Percentiles rank a stretch among this genome's conserved stretches.
These are phyloP conservation scores for Leccinum incarnatum DNA, from an alignment of 768 basidiomycete genomes.

Conservation along the genomic window DNA sequence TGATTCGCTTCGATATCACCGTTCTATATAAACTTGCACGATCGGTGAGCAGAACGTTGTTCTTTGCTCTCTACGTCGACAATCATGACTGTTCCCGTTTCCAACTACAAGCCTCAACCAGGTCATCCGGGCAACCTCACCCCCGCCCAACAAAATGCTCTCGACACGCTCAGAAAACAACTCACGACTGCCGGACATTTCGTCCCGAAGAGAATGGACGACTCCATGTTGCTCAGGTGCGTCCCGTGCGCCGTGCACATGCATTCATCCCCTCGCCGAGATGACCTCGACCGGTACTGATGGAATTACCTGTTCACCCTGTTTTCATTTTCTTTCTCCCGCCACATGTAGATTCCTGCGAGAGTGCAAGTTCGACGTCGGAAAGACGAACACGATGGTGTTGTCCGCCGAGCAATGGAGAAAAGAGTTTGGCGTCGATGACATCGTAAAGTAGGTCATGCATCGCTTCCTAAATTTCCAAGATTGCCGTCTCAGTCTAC, in stretches of 20 bases:
- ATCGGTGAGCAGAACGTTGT: too few relatives aligned
- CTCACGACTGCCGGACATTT: conserved; percentile 58
- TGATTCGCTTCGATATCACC: too few relatives aligned
- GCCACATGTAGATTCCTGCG: conserved; percentile 68
- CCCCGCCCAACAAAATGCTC: conserved; percentile 54
- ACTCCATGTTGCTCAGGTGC: conserved; percentile 62
- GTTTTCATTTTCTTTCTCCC: neutral
- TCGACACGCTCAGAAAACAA: conserved; percentile 66
- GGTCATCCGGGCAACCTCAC: conserved; percentile 79
- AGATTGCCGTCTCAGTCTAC: too few relatives aligned
- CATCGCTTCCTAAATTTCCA: too few relatives aligned
- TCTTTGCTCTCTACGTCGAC: too few relatives aligned
- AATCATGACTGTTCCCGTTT: too few relatives aligned
- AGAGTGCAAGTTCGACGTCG: conserved; percentile 88
- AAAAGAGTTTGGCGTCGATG: conserved; percentile 77
- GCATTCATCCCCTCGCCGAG: conserved; percentile 16
- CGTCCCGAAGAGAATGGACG: conserved; percentile 65
- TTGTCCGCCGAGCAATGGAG: conserved; percentile 84
- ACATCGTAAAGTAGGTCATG: conserved; percentile 57
- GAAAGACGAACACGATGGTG: conserved; percentile 82
- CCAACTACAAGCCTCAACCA: conserved; percentile 64
- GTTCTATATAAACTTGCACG: too few relatives aligned
- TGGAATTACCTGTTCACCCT: too few relatives aligned
- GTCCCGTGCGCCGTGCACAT: conserved; percentile 16
- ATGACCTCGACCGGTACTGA: neutral